Evolutionary conservation across 306 rosid species (phyloP), one percentile per base, ranked within the genome.

Genomic region (Vigna mungo): DNA sequence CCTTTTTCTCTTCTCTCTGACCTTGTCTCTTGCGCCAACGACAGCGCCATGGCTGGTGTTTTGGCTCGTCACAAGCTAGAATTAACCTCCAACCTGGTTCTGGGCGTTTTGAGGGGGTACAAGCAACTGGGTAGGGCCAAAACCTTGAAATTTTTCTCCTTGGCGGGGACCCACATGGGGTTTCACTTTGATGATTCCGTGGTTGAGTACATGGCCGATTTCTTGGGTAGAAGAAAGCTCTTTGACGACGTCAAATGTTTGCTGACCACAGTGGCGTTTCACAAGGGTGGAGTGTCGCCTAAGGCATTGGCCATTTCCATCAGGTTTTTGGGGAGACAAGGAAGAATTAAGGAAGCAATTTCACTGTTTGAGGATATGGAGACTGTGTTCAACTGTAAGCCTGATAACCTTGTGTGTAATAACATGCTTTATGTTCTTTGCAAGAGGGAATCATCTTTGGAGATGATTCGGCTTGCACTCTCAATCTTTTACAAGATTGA

Each of bases 181-280:
- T 91, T 80, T 89, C 83, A 55, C 67, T 86, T 91, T 55, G 84
- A 89, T 68, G 88, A 89, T 13, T 54, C 59, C 21, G 90, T 91
- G 70, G 81, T 89, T 72, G 96, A 91, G 70, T 91, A 84, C 82
- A 86, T 87, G 91, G 88, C 85, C 55, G 96, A 91, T 85, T 91
- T 91, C 78, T 79, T 91, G 15, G 90, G 93, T 53, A 84, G 96
- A 70, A 91, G 96, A 78, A 91, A 91, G 61, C 88, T 91, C 2
- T 91, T 91, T 55, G 96, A 91, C 76, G 96, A 91, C 68, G 81
- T 91, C 64, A 91, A 87, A 84, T 82, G 93, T 80, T 86, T 91
- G 77, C 59, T 91, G 17, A 71, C 80, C 53, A 88, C 96, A 0
- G 58, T 91, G 14, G 71, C 84, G 2, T 85, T 78, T 48, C 84